Base-by-base conservation (phyloP, 257 asterid species). In the Solanum dulcamara region DNA sequence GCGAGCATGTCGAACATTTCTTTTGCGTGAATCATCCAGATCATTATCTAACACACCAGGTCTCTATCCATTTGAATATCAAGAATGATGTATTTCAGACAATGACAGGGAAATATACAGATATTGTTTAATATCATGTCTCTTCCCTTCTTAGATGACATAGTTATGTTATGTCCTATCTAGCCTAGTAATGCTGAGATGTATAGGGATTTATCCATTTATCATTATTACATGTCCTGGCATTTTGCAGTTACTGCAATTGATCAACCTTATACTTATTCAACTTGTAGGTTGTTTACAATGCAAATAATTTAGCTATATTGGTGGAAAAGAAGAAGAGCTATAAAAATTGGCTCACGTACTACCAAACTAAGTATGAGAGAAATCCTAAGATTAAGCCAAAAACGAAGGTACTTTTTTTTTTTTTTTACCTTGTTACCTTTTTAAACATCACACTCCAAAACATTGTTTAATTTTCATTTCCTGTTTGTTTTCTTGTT, bases 1-100 rank as follows among this genome's bases (percentile, higher is more conserved):
- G 96, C 77, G 93, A 93, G 90, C 98, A 95, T 20, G 98, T 96
- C 89, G 97, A 94, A 85, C 99, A 95, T 92, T 96, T 96, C 95
- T 96, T 96, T 86, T 92, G 96, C 55, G 98, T 96, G 81, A 94
- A 94, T 83, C 99, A 96, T 91, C 92, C 98, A 2, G 93, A 92
- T 87, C 89, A 90, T 83, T 96, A 94, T 91, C 98, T 96, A 87
- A 68, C 89, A 51, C 98, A 93, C 88, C 97, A 96, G 99, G 91
- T 91, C 18, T 77, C 71, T 24, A 48, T 59, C 85, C 81, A 37
- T 24, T 84, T 46, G 68, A 48, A 37, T 84, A 40, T 67, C 70
- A 44, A 38, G 33, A 20, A 30, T 62, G 59, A 60, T 60, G 59
- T 26, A 44, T 60, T 60, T 66, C 0, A 82, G 40, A 60, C n/a